Percentiles rank a stretch among this genome's conserved stretches.
These are phyloP conservation scores for Trichomonas vaginalis DNA, from an alignment of 208 protist species.

Conservation along the genomic window DNA sequence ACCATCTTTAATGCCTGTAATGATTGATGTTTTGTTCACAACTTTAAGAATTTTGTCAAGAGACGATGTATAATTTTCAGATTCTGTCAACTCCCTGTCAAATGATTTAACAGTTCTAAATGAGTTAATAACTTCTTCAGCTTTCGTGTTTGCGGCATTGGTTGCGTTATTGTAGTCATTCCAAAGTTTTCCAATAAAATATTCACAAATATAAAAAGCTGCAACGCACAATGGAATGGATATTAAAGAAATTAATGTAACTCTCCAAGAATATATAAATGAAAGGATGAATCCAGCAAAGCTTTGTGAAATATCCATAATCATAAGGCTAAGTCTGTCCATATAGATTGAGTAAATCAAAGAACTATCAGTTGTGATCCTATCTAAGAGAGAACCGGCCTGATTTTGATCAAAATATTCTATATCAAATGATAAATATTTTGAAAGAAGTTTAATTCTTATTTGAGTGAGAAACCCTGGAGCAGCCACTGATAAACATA, in stretches of 20 bases:
- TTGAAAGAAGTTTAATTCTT: not conserved
- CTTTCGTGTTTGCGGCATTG: not conserved
- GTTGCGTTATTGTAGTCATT: not conserved
- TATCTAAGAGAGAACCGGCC: not conserved
- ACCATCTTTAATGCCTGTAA: not conserved
- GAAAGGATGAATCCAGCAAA: not conserved
- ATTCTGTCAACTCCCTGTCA: not conserved
- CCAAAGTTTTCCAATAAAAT: not conserved
- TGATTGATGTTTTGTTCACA: not conserved
- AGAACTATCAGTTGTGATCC: not conserved
- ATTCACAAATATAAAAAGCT: not conserved
- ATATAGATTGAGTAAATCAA: not conserved
- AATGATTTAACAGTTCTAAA: no score
- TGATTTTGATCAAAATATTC: not conserved
- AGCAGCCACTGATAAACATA: no score
- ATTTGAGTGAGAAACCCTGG: not conserved
- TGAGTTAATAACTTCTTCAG: not conserved
- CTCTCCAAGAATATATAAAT: not conserved
- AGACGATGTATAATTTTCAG: not conserved
- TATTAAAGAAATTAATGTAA: not conserved
- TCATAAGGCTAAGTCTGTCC: not conserved
- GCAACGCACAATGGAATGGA: not conserved
- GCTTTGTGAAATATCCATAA: not conserved
- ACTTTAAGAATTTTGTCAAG: not conserved
- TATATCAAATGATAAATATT: not conserved